A percentile compares a stretch with the other conserved stretches of the same genome.
Evolutionary conservation across 2,329 filamentous ascomycete species (phyloP).

Genomic region (Alternaria brassicae): DNA sequence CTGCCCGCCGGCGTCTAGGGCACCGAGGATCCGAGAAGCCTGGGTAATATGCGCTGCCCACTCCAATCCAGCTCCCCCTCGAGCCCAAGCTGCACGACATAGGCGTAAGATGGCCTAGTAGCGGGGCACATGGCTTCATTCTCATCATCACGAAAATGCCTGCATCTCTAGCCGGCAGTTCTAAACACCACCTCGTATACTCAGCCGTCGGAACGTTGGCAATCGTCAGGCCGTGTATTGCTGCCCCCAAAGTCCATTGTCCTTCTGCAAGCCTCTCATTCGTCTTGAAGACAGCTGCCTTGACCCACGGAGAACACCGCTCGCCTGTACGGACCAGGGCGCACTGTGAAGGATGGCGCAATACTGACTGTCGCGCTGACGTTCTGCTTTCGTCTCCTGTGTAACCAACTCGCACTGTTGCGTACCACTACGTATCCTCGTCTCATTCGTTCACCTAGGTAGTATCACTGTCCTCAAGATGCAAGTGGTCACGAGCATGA

Average conservation of each 20-base stretch:
- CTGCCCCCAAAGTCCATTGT: background rate
- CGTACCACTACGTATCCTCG: constrained; percentile 17
- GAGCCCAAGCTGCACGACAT: constrained; percentile 7
- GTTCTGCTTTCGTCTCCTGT: background rate
- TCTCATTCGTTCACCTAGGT: background rate
- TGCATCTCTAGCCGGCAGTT: background rate
- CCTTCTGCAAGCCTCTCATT: background rate
- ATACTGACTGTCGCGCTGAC: background rate
- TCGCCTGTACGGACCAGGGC: background rate
- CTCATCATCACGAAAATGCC: background rate
- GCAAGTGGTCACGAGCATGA: constrained; percentile 15
- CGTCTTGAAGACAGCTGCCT: background rate
- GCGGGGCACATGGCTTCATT: background rate
- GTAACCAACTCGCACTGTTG: constrained; percentile 12
- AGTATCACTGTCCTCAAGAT: background rate
- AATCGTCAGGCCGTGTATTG: background rate
- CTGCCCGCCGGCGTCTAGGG: constrained; percentile 2
- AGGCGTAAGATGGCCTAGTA: background rate
- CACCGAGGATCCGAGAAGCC: constrained; percentile 14
- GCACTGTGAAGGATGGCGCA: background rate
- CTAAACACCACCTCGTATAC: background rate
- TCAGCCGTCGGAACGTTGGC: background rate
- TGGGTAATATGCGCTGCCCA: constrained; percentile 5
- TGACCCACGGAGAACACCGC: background rate
- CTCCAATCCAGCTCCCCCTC: constrained; percentile 1